Conservation (phyloP, 495 filamentous ascomycete species). For the Podospora conica region DNA sequence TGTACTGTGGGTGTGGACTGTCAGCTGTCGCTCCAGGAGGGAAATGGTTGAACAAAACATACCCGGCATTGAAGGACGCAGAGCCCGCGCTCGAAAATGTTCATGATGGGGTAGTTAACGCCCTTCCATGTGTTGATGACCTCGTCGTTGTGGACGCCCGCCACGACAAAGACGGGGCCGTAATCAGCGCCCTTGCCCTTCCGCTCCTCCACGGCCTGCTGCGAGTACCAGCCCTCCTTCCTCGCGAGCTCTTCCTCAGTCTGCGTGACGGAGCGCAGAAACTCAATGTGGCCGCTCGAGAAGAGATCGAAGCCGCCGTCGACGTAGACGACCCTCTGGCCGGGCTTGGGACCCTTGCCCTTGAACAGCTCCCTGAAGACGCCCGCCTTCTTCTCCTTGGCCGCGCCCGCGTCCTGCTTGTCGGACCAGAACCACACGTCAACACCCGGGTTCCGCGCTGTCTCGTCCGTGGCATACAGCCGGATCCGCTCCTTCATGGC, state of each 20-base stretch:
- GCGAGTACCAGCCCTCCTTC: slow-evolving; percentile 65
- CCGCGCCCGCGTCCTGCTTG: slow-evolving; percentile 42
- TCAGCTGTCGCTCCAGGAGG: neutral
- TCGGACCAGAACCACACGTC: slow-evolving; percentile 74
- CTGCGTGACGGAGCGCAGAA: slow-evolving; percentile 67
- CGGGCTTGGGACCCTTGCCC: slow-evolving; percentile 60
- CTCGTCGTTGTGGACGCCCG: slow-evolving; percentile 87
- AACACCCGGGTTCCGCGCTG: slow-evolving; percentile 61
- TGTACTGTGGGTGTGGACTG: slow-evolving; percentile 52
- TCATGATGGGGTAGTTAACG: slow-evolving; percentile 98
- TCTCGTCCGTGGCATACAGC: slow-evolving; percentile 82
- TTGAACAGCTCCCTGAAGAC: slow-evolving; percentile 57
- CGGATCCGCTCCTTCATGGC: slow-evolving; percentile 63
- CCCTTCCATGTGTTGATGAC: slow-evolving; percentile 96
- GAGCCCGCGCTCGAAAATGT: slow-evolving; percentile 90
- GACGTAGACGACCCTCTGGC: slow-evolving; percentile 86
- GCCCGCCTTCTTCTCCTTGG: slow-evolving; percentile 47
- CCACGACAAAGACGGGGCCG: slow-evolving; percentile 75
- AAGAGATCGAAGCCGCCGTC: slow-evolving; percentile 97
- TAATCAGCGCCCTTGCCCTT: slow-evolving; percentile 64
- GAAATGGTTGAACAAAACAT: slow-evolving; percentile 23
- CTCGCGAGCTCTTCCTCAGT: slow-evolving; percentile 61
- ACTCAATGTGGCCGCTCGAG: slow-evolving; percentile 93
- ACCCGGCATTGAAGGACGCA: slow-evolving; percentile 93
- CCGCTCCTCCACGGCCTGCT: slow-evolving; percentile 54